Evolutionary conservation across 2,329 filamentous ascomycete genomes (phyloP), one percentile per base, ranked within the genome.

Genomic region (Beauveria bassiana): DNA sequence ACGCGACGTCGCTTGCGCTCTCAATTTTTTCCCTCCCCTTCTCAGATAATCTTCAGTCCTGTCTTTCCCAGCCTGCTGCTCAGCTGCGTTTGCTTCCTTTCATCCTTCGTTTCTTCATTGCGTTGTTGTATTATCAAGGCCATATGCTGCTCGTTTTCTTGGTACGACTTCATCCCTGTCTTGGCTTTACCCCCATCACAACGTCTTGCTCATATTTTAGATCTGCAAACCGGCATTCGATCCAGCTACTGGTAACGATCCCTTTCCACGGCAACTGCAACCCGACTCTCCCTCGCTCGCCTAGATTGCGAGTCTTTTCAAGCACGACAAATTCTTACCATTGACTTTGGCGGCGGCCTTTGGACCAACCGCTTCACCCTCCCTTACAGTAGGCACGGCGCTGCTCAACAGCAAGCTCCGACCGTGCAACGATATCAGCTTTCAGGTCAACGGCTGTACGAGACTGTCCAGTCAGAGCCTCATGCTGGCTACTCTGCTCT

Each of bases 11-110:
- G 34, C 50, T 54, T 58, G 53, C 45, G n/a, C 46, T 24, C 50
- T 26, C 45, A 54, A 62, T 66, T 61, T 62, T 56, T 56, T 56
- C 52, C 26, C 34, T 60, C 64, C 49, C 61, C 42, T 47, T 59
- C 24, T 51, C 56, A 59, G 50, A 59, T 38, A 16, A 38, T 59
- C 34, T 50, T 24, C 20, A 43, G 20, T 51, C 34, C 56, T 59
- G 42, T 38, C 45, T 28, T 40, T 31, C 16, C n/a, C 56, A 22
- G 46, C 34, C 56, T 58, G 34, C 34, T 18, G 18, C 34, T 16
- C 34, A 8, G 28, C 46, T 42, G 20, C 46, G 2, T 31, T 59
- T 51, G 22, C 34, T 51, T 50, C 31, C 22, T 42, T 16, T 22
- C 28, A 10, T 12, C 10, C 22, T 28, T 51, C 18, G 16, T 14